A percentile compares a stretch with the other conserved stretches of the same genome.
Evolutionary conservation across 768 basidiomycete genomes (phyloP).

Genomic region (Psilocybe cubensis): DNA sequence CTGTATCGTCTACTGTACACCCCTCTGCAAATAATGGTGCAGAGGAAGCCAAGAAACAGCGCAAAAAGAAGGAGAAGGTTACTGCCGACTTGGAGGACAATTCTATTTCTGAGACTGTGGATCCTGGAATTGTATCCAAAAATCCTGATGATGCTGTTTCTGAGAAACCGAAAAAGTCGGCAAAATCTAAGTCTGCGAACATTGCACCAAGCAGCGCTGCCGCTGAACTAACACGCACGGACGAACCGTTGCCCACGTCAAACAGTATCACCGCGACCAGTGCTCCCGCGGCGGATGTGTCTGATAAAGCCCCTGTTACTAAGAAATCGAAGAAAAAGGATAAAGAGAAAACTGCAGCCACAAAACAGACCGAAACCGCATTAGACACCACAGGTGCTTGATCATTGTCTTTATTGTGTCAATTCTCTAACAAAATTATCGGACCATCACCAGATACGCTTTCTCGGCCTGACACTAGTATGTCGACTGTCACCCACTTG

Average conservation of each 20-base stretch:
- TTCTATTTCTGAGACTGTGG: background rate
- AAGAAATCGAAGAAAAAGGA: background rate
- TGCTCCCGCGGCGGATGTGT: background rate
- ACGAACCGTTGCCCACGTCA: background rate
- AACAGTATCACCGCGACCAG: background rate
- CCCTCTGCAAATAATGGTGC: background rate
- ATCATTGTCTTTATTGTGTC: background rate
- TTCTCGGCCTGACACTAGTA: background rate
- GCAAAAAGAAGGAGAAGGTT: background rate
- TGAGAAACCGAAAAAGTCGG: background rate
- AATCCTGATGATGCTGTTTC: background rate
- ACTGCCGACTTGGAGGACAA: background rate
- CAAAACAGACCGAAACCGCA: background rate
- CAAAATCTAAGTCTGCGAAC: background rate
- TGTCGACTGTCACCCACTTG: background rate
- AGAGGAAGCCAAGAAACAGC: background rate
- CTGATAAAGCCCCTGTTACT: background rate
- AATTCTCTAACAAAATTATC: background rate
- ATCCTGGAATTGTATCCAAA: background rate
- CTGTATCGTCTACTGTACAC: background rate
- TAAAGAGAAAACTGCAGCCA: background rate
- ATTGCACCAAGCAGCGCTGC: background rate
- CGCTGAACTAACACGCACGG: background rate
- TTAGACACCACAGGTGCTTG: background rate
- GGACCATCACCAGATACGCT: background rate